Conservation (phyloP, 306 rosid genomes). For the Ziziphus jujuba region DNA sequence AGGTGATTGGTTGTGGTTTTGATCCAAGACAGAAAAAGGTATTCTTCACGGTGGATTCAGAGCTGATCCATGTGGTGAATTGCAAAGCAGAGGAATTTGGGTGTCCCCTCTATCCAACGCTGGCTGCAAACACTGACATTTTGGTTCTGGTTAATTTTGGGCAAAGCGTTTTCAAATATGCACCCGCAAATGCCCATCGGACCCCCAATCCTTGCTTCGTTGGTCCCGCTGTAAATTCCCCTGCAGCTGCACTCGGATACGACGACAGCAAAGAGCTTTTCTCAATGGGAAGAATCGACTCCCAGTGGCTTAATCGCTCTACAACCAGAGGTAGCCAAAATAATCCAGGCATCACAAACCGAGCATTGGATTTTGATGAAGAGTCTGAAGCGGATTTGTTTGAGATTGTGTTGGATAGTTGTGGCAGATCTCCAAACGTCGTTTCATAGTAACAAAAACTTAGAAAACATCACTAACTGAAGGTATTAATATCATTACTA, state of each 20-base stretch:
- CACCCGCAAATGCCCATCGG: slow-evolving; percentile 76
- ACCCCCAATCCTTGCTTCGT: slow-evolving; percentile 89
- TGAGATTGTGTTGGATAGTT: slow-evolving; percentile 46
- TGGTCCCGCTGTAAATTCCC: slow-evolving; percentile 44
- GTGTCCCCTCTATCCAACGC: slow-evolving; percentile 62
- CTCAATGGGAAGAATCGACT: slow-evolving; percentile 86
- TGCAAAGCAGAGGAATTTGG: slow-evolving; percentile 77
- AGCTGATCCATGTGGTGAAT: slow-evolving; percentile 64
- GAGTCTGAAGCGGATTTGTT: slow-evolving; percentile 50
- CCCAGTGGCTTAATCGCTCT: slow-evolving; percentile 56
- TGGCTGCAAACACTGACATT: slow-evolving; percentile 61
- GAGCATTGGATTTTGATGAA: slow-evolving; percentile 32
- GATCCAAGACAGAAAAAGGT: slow-evolving; percentile 84
- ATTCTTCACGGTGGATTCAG: slow-evolving; percentile 81
- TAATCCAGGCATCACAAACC: slow-evolving; percentile 10
- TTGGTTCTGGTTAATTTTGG: slow-evolving; percentile 74
- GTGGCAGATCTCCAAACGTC: slow-evolving; percentile 28
- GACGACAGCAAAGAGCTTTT: slow-evolving; percentile 92
- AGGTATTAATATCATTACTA: too few relatives aligned
- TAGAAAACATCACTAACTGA: background rate
- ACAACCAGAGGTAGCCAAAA: slow-evolving; percentile 40
- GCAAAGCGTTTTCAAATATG: slow-evolving; percentile 74
- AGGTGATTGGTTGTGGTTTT: slow-evolving; percentile 84
- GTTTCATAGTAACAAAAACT: background rate
- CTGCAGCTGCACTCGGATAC: slow-evolving; percentile 46